Percentiles rank a stretch among this genome's conserved stretches.
Evolutionary conservation across 1,139 yeast genomes (phyloP).

Genomic region (Yamadazyma membranifaciens): DNA sequence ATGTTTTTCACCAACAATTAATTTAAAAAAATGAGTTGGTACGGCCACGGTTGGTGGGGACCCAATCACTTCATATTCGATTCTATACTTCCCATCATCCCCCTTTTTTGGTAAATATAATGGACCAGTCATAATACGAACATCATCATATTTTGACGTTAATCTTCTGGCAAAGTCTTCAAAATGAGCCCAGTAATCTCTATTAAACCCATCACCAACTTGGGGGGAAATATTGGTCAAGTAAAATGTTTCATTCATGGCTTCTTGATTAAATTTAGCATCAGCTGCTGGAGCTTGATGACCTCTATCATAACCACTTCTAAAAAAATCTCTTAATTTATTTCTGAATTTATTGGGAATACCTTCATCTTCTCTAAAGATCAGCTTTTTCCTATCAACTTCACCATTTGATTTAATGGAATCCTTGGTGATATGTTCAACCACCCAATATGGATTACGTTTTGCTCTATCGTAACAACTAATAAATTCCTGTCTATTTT

Average conservation of each 20-base stretch:
- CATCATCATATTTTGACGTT: slow-evolving; percentile 64
- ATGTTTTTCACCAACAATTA: slow-evolving; percentile 75
- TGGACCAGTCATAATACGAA: slow-evolving; percentile 92
- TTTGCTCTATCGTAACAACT: slow-evolving; percentile 84
- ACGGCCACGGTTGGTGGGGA: slow-evolving; percentile 96
- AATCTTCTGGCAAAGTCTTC: slow-evolving; percentile 85
- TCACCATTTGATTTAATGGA: slow-evolving; percentile 51
- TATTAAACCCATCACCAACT: slow-evolving; percentile 94
- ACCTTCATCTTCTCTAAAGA: slow-evolving; percentile 83
- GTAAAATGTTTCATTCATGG: slow-evolving; percentile 93
- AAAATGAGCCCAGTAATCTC: slow-evolving; percentile 96
- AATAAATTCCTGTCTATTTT: slow-evolving; percentile 70
- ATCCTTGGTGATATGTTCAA: slow-evolving; percentile 85
- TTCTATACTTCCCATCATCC: slow-evolving; percentile 66
- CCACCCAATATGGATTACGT: slow-evolving; percentile 84
- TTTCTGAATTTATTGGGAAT: slow-evolving; percentile 79
- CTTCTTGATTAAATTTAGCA: slow-evolving; percentile 83
- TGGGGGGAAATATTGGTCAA: slow-evolving; percentile 94
- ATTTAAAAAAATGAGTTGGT: slow-evolving; percentile 94
- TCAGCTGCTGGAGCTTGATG: slow-evolving; percentile 99
- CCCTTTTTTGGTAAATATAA: slow-evolving; percentile 77
- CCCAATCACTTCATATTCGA: slow-evolving; percentile 90
- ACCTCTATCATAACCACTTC: slow-evolving; percentile 96
- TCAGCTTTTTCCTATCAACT: slow-evolving; percentile 76
- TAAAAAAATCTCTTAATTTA: slow-evolving; percentile 76